These are phyloP conservation scores for Colletotrichum sublineola DNA, from an alignment of 2,329 filamentous ascomycete genomes.

Conservation along the genomic window DNA sequence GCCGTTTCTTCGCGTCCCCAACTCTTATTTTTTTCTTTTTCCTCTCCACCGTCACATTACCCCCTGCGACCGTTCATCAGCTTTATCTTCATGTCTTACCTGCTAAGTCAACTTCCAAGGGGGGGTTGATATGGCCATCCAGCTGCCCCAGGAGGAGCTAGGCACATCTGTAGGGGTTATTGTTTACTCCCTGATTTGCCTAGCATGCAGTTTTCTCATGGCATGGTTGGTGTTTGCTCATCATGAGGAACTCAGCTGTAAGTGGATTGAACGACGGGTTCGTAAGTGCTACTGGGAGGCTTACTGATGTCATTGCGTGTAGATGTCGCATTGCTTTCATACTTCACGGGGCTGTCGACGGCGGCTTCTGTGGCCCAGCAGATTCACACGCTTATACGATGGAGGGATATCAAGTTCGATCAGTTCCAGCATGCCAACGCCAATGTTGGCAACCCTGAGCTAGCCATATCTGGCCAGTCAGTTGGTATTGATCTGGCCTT, in stretches of 20 bases:
- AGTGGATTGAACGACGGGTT: conserved; percentile 42
- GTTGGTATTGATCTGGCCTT: conserved; percentile 57
- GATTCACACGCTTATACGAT: conserved; percentile 55
- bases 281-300: not conserved
- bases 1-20: conserved; percentile 27
- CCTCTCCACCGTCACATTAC: conserved; percentile 24
- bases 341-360: conserved; percentile 53
- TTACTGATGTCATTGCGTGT: conserved; percentile 26
- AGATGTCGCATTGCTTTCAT: conserved; percentile 58
- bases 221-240: conserved; percentile 56
- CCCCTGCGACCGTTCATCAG: conserved; percentile 24
- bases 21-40: conserved; percentile 32
- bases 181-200: conserved; percentile 53
- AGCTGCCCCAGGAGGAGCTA: conserved; percentile 52
- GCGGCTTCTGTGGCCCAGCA: conserved; percentile 59
- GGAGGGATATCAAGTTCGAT: conserved; percentile 55
- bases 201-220: conserved; percentile 50
- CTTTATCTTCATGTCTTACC: conserved; percentile 37
- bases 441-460: conserved; percentile 54
- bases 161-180: conserved; percentile 52
- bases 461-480: conserved; percentile 58
- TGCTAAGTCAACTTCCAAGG: conserved; percentile 24
- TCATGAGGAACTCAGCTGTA: conserved; percentile 58
- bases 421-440: conserved; percentile 54
- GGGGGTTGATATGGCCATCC: conserved; percentile 52